Evolutionary conservation across 805 yeast species (phyloP), one percentile per base, ranked within the genome.

Genomic region (Kockiozyma suomiensis): DNA sequence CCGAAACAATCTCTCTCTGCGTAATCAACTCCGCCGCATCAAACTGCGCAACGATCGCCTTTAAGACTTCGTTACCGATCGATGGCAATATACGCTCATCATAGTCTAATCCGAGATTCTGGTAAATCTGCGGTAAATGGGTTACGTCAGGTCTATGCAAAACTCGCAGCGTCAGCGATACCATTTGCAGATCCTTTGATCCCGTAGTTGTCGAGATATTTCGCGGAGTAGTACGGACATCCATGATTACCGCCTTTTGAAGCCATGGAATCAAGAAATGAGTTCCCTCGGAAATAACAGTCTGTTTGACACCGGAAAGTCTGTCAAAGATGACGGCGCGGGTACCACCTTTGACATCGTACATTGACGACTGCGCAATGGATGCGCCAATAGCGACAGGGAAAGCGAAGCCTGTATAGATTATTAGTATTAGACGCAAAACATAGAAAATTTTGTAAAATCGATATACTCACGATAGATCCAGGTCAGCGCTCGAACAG

Each of bases 21-120:
- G 97, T 94, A 71, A 93, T 94, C 73, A 93, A 84, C 74, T 93
- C 97, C 17, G 97, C 97, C 10, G 97, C 97, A 74, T 90, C 97
- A 69, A 90, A 90, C 74, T 90, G 97, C 0, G 97, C 97, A 13
- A 90, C 97, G 70, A 89, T 88, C 52, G 90, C 82, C 76, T 90
- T 90, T 72, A 90, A 81, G 33, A 90, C 92, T 77, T 90, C 97
- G 73, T 90, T 90, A 66, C 96, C 96, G 72, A 90, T 90, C 21
- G 96, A 90, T 21, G 97, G 97, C 64, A 90, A 80, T 25, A 90
- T 97, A 70, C 96, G 81, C 77, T 90, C 97, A 74, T 93, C 99
- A 75, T 94, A 94, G 75, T 94, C 99, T 58, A 86, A 78, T 60
- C 99, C 99, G 59, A 94, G 80, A 68, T 84, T 84, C 77, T 92